Conservation (phyloP, 1,284 basidiomycete species). For the Naganishia liquefaciens region DNA sequence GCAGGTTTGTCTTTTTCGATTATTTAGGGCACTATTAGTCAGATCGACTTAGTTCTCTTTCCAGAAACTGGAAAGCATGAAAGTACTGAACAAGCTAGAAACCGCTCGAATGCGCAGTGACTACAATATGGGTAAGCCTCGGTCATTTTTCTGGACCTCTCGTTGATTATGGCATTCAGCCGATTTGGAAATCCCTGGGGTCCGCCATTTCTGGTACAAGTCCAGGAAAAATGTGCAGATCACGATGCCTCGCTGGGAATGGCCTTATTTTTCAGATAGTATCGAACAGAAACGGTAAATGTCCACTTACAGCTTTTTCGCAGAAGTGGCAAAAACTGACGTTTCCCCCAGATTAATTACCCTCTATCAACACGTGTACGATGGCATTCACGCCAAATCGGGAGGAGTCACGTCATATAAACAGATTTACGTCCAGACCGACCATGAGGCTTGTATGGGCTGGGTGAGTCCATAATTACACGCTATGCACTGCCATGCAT, state of each 20-base stretch:
- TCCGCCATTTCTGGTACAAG: constrained; percentile 94
- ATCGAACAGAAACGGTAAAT: constrained; percentile 42
- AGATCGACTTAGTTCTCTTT: too few species aligned
- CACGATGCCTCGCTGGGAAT: constrained; percentile 77
- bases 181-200: constrained; percentile 77
- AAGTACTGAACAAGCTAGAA: constrained; percentile 57
- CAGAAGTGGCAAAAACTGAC: not conserved
- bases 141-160: too few species aligned
- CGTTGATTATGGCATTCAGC: too few species aligned
- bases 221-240: constrained; percentile 83
- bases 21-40: too few species aligned
- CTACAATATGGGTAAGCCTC: constrained; percentile 50
- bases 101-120: constrained; percentile 43
- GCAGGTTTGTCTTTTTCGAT: constrained; percentile 50
- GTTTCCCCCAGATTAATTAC: constrained; percentile 66
- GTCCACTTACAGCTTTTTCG: not conserved
- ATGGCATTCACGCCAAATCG: constrained; percentile 80
- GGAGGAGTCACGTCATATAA: constrained; percentile 71
- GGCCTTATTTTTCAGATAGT: constrained; percentile 68
- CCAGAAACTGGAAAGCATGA: constrained; percentile 67
- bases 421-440: constrained; percentile 78
- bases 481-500: not conserved
- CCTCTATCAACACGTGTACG: constrained; percentile 79
- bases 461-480: constrained; percentile 45
- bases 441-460: constrained; percentile 80